Evolutionary conservation across 805 yeast genomes (phyloP), one percentile per base, ranked within the genome.

Genomic region (Candida wancherniae): DNA sequence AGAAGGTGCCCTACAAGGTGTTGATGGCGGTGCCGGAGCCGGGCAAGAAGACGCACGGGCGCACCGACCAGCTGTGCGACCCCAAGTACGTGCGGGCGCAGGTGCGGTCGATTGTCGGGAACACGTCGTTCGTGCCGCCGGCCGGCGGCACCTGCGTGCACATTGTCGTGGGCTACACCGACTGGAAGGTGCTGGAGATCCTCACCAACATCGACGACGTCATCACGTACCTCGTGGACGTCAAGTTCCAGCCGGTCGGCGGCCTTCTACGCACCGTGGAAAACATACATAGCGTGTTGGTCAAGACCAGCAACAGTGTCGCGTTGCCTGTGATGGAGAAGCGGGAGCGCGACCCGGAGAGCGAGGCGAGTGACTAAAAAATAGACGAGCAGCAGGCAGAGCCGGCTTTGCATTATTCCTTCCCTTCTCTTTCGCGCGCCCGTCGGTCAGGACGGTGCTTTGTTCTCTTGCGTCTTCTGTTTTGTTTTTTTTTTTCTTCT

Each of bases 301-400:
- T 83, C 23, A 82, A 81, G 54, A 77, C 86, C 0, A 66, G 74
- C 26, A 80, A 75, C 23, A 80, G 88, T 55, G 65, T 69, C 11
- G 74, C 84, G 52, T 58, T 83, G 43, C 90, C 88, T 2, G 58
- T 80, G 28, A 18, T 34, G 42, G 29, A 39, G 16, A 34, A 37
- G 28, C 33, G 29, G 12, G 42, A 34, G 15, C 20, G 20, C 7
- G 47, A 39, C 2, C 48, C 35, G 4, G 50, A 47, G 19, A 48
- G 46, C n/a, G 48, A 46, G n/a, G 30, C 38, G n/a, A 47, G 51
- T 28, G 58, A 53, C 21, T 41, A 45, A 20, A 22, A 23, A n/a
- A n/a, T n/a, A n/a, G n/a, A n/a, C n/a, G n/a, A n/a, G n/a, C n/a
- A n/a, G n/a, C n/a, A n/a, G n/a, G n/a, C n/a, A n/a, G n/a, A n/a